Percentiles rank a stretch among this genome's conserved stretches.
These are phyloP conservation scores for Ilyonectria destructans DNA, from an alignment of 2,329 filamentous ascomycete species.

Conservation along the genomic window DNA sequence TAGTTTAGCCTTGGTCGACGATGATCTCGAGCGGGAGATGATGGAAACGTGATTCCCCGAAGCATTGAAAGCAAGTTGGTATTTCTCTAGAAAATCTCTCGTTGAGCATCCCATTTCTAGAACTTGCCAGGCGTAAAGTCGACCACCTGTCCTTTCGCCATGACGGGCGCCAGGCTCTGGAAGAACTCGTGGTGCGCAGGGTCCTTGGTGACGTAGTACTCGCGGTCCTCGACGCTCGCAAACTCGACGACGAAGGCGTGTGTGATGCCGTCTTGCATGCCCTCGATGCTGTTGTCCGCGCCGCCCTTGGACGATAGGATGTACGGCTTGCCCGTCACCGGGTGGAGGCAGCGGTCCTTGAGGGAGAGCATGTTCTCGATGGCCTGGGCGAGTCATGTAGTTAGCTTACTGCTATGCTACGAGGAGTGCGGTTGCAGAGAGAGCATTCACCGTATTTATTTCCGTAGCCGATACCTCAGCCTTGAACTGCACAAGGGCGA, in stretches of 20 bases:
- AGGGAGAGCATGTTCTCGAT: slow-evolving; percentile 61
- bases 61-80: not conserved
- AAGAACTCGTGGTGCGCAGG: slow-evolving; percentile 75
- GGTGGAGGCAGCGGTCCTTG: slow-evolving; percentile 74
- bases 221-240: slow-evolving; percentile 72
- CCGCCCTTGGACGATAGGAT: slow-evolving; percentile 73
- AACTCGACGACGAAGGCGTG: slow-evolving; percentile 81
- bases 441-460: slow-evolving; percentile 27
- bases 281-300: slow-evolving; percentile 73
- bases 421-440: not conserved
- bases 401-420: not conserved
- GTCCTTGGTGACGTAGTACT: slow-evolving; percentile 78
- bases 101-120: not conserved
- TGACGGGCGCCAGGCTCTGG: slow-evolving; percentile 61
- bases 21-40: not conserved
- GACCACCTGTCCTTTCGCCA: slow-evolving; percentile 70
- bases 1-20: not conserved
- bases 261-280: slow-evolving; percentile 72
- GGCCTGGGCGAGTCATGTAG: slow-evolving; percentile 13
- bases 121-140: slow-evolving; percentile 62
- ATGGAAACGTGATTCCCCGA: no score
- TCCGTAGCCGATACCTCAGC: slow-evolving; percentile 25
- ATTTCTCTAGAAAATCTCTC: not conserved
- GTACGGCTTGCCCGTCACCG: slow-evolving; percentile 72
- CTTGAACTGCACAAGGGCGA: slow-evolving; percentile 44